Conservation (phyloP, 768 basidiomycete species). For the Strobilomyces confusus region DNA sequence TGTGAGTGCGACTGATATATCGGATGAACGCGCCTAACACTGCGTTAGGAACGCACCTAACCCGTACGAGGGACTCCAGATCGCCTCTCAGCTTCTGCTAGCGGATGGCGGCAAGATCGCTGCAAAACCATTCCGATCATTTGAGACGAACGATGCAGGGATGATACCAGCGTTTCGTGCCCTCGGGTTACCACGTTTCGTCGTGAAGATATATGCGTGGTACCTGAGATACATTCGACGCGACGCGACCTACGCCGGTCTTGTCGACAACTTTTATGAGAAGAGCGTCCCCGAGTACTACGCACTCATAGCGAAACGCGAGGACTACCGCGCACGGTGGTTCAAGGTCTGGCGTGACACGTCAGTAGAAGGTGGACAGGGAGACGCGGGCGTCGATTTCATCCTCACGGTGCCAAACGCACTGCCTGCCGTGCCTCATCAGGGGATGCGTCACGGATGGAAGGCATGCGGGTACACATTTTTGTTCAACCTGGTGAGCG, state of each 20-base stretch:
- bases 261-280: constrained; percentile 45
- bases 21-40: neutral
- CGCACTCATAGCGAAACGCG: constrained; percentile 42
- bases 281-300: constrained; percentile 52
- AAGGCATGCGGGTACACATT: constrained; percentile 62
- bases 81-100: constrained; percentile 49
- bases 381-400: constrained; percentile 53
- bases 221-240: constrained; percentile 49
- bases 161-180: constrained; percentile 37
- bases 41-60: constrained; percentile 31
- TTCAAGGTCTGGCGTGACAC: constrained; percentile 32
- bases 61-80: constrained; percentile 50
- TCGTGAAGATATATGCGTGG: constrained; percentile 46
- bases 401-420: constrained; percentile 58
- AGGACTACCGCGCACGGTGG: constrained; percentile 40
- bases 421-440: constrained; percentile 56
- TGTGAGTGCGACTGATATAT: constrained; percentile 36
- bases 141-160: constrained; percentile 49
- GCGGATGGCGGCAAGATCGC: constrained; percentile 46
- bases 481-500: constrained; percentile 60
- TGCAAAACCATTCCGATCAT: constrained; percentile 32
- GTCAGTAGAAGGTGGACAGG: constrained; percentile 20
- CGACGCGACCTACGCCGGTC: constrained; percentile 50
- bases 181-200: constrained; percentile 43
- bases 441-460: constrained; percentile 49